Base-by-base conservation (phyloP, 2,329 filamentous ascomycete species). In the Penicillium corylophilum region DNA sequence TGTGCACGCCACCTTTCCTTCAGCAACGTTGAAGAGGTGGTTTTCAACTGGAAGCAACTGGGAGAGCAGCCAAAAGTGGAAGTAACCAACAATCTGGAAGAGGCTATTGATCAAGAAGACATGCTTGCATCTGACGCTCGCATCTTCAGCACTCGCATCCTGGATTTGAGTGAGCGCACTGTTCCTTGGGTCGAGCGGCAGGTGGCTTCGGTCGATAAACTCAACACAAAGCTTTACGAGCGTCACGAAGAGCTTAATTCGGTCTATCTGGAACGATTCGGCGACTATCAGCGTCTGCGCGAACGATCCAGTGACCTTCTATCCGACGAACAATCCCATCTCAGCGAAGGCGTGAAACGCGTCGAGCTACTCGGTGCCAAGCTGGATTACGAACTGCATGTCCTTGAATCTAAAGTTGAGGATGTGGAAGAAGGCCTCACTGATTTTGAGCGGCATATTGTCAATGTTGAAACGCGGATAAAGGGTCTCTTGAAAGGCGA, bases 331-430 rank as follows among this genome's bases (percentile, higher is more conserved):
- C 82, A 86, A 36, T 79, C 80, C 20, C 79, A 82, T 46, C 76
- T 95, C 33, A 82, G 81, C 4, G 89, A 94, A 65, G 81, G 81
- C 15, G 77, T 91, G 54, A 87, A 87, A 68, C 89, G 94, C 57
- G 79, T 96, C 13, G 91, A 95, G 68, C 82, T 87, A 20, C 77
- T 95, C 35, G 84, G 87, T 2, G 90, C 90, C 18, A 92, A 92
- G 71, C 78, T 97, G 49, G 92, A 97, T 64, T 97, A 97, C 71
- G 93, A 96, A 75, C 86, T 96, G 55, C 83, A 87, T 53, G 84
- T 85, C 15, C 76, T 97, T n/a, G 79, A 85, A 44, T 84, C 86
- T 43, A 90, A 90, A 63, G 87, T 96, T 9, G 82, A 89, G 62
- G 93, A 97, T 65, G 88, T 96, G 8, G 91, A 96, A 65, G 88